These are phyloP conservation scores for Vitis cinerea DNA, from an alignment of 164 flowering plant species.

Conservation along the genomic window DNA sequence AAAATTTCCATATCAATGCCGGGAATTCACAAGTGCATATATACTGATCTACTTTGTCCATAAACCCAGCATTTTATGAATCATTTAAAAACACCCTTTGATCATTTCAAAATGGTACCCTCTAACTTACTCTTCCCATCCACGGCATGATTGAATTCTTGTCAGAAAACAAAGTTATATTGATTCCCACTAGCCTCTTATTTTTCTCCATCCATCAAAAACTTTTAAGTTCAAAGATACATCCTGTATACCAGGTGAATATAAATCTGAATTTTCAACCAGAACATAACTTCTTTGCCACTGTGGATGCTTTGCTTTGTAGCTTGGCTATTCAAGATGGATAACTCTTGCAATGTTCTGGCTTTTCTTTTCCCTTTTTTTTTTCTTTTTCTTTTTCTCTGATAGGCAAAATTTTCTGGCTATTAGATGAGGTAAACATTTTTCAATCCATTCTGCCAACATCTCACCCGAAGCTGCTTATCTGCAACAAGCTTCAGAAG, in stretches of 20 bases:
- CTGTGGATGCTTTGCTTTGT: conserved; percentile 85
- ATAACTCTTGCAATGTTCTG: conserved; percentile 74
- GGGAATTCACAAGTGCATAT: conserved; percentile 47
- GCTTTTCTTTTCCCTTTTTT: too few relatives aligned
- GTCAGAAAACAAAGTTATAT: too few relatives aligned
- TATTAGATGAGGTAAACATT: conserved; percentile 92
- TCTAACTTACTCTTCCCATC: conserved; percentile 58
- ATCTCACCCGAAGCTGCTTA: conserved; percentile 88
- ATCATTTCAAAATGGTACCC: conserved; percentile 59
- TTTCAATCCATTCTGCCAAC: conserved; percentile 83
- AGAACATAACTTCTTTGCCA: conserved; percentile 65
- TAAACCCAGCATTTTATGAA: conserved; percentile 32
- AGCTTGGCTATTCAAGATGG: conserved; percentile 73
- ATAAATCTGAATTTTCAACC: conserved; percentile 53
- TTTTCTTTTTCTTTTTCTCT: too few relatives aligned
- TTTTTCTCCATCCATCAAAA: conserved; percentile 78
- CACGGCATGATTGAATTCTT: conserved; percentile 42
- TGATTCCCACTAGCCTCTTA: too few relatives aligned
- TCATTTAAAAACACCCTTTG: conserved; percentile 54
- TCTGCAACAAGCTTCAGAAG: conserved; percentile 92
- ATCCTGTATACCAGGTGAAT: conserved; percentile 86
- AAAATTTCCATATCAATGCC: conserved; percentile 63
- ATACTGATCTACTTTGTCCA: conserved; percentile 49
- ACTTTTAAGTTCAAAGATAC: conserved; percentile 74
- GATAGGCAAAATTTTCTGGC: conserved; percentile 51